These are phyloP conservation scores for Leishmania tarentolae DNA, from an alignment of 208 protist species.

Conservation along the genomic window DNA sequence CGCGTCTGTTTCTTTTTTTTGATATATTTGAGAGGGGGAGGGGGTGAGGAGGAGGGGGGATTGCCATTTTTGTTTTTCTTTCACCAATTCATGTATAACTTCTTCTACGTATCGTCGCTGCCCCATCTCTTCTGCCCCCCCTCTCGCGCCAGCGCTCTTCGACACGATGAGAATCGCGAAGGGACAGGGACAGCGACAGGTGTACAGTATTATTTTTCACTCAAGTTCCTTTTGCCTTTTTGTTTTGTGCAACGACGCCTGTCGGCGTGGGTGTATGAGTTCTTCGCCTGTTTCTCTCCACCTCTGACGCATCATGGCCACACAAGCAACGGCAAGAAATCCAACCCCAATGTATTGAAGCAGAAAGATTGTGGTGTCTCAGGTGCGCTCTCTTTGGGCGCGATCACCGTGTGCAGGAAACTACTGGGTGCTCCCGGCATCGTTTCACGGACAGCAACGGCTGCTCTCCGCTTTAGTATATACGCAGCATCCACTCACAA, in stretches of 20 bases:
- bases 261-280: neutral
- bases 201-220: conserved; percentile 12
- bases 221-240: neutral
- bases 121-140: neutral
- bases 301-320: neutral
- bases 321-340: neutral
- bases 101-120: neutral
- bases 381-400: neutral
- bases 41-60: no score
- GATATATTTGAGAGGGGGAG: no score
- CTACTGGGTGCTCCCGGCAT: neutral
- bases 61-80: neutral
- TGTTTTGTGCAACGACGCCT: neutral
- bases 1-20: neutral
- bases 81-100: neutral
- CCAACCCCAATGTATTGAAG: neutral
- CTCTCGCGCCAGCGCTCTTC: neutral
- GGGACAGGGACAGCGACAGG: neutral
- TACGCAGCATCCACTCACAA: neutral
- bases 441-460: neutral
- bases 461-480: neutral
- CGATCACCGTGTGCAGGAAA: neutral
- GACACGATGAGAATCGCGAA: neutral
- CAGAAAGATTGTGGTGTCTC: neutral
- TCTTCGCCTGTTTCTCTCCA: neutral